Conservation (phyloP, 2,329 filamentous ascomycete species). For the Camptophora hylomeconis region DNA sequence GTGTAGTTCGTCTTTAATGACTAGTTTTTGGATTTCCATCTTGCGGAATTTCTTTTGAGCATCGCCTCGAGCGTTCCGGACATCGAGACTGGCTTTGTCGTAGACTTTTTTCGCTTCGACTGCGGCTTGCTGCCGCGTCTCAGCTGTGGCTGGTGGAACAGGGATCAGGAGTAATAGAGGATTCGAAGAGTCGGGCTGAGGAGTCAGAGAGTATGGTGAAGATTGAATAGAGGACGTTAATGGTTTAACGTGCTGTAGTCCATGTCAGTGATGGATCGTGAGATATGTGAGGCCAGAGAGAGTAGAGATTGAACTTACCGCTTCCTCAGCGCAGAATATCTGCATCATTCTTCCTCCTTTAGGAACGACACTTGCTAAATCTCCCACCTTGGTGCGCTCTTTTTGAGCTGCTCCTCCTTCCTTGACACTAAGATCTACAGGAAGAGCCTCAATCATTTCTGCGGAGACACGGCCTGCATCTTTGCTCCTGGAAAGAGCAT, state of each 20-base stretch:
- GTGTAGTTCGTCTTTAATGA: conserved; percentile 31
- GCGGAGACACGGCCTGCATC: conserved; percentile 51
- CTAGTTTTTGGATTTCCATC: conserved; percentile 30
- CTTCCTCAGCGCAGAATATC: conserved; percentile 51
- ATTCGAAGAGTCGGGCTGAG: conserved; percentile 30
- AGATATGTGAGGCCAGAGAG: no score
- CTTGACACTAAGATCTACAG: conserved; percentile 44
- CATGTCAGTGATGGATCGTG: conserved; percentile 2
- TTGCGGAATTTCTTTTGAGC: conserved; percentile 33
- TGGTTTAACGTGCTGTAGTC: conserved; percentile 31
- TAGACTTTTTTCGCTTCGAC: conserved; percentile 28
- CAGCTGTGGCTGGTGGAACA: conserved; percentile 34
- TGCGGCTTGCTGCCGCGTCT: conserved; percentile 30
- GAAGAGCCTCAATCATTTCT: conserved; percentile 45
- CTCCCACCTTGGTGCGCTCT: conserved; percentile 40
- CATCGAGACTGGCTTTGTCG: conserved; percentile 27
- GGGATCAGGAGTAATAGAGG: conserved; percentile 31
- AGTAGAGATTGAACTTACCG: conserved; percentile 33
- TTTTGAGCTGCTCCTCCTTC: conserved; percentile 30
- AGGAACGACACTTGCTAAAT: conserved; percentile 54
- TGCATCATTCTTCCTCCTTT: conserved; percentile 48
- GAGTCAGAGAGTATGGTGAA: conserved; percentile 30
- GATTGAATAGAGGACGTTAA: conserved; percentile 29
- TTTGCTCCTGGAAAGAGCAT: conserved; percentile 48
- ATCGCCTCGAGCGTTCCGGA: conserved; percentile 30